Percentiles rank a stretch among this genome's conserved stretches.
Conservation (phyloP, 352 stramenopile genomes). For the Phytopythium cucurbitacearum region DNA sequence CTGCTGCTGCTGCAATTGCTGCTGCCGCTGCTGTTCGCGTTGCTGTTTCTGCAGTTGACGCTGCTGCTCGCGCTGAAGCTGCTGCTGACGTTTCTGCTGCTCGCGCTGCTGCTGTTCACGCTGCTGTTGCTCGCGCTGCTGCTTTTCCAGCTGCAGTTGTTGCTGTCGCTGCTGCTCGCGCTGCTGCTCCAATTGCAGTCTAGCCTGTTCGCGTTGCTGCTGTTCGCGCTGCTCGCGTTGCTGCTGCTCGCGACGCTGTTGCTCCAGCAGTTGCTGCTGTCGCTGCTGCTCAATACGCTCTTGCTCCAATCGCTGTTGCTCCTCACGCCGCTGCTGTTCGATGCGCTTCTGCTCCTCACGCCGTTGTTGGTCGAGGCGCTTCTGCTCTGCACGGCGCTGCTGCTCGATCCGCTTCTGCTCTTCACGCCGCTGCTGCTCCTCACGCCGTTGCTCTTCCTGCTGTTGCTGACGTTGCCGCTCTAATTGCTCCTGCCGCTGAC, state of each 20-base stretch:
- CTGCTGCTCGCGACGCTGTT: constrained; percentile 21
- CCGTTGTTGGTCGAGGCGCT: constrained; percentile 2
- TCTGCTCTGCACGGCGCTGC: constrained; percentile 3
- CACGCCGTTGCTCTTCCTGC: constrained; percentile 1
- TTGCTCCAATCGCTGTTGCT: constrained; percentile 16
- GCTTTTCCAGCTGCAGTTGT: constrained; percentile 6
- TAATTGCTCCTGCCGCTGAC: constrained; percentile 7
- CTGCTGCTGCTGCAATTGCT: constrained; percentile 15
- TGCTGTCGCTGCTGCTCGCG: constrained; percentile 10
- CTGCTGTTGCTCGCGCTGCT: constrained; percentile 3
- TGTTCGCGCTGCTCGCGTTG: constrained; percentile 29
- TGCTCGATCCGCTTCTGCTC: constrained; percentile 9
- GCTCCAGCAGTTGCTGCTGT: constrained; percentile 25
- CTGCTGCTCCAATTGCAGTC: constrained; percentile 15
- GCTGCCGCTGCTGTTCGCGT: constrained; percentile 15
- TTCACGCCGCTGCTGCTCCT: constrained; percentile 7
- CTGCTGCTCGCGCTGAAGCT: constrained; percentile 18
- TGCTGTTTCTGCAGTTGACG: constrained; percentile 13
- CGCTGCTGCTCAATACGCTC: constrained; percentile 20
- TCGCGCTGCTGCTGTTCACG: constrained; percentile 12
- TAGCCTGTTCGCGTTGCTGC: constrained; percentile 15
- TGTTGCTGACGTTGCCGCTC: constrained; percentile 7
- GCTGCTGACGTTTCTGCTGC: constrained; percentile 12
- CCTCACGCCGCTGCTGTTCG: constrained; percentile 3
- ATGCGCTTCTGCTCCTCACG: constrained; percentile 8